phyloP scores from a whole-genome alignment of 169 alveolate species.

The Sarcocystis neurona region DNA sequence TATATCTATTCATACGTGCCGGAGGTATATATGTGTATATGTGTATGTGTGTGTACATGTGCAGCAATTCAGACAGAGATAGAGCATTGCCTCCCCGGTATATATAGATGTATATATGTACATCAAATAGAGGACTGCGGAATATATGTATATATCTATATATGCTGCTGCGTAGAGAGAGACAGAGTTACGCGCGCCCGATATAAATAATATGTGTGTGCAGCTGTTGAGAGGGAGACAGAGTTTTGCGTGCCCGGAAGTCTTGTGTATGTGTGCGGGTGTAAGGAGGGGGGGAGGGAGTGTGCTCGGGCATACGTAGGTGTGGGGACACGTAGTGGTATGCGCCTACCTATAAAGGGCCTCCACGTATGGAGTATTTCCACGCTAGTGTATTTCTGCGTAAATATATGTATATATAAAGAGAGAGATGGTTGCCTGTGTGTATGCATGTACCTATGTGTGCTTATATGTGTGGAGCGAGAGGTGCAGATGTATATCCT shows the following conservation, averaged over 20 bases:
- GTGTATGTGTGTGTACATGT: background rate
- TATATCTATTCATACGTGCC: background rate
- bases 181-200: slow-evolving; percentile 22
- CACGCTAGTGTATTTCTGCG: background rate
- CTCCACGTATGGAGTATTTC: too few species aligned
- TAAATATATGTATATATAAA: slow-evolving; percentile 45
- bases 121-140: background rate
- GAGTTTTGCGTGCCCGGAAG: too few species aligned
- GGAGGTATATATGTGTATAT: background rate
- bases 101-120: background rate
- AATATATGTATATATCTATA: background rate
- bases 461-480: background rate
- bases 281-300: too few species aligned
- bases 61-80: background rate
- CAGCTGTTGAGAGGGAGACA: too few species aligned
- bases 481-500: slow-evolving; percentile 30
- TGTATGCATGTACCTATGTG: slow-evolving; percentile 35
- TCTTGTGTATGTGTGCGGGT: too few species aligned
- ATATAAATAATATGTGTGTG: too few species aligned
- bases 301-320: too few species aligned
- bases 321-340: too few species aligned
- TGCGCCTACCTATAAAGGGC: too few species aligned
- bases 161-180: slow-evolving; percentile 35
- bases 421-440: slow-evolving; percentile 36
- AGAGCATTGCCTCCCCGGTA: background rate